Percentiles rank a stretch among this genome's conserved stretches.
phyloP scores from a whole-genome alignment of 176 grass and related monocot genomes.

The Avena atlantica region DNA sequence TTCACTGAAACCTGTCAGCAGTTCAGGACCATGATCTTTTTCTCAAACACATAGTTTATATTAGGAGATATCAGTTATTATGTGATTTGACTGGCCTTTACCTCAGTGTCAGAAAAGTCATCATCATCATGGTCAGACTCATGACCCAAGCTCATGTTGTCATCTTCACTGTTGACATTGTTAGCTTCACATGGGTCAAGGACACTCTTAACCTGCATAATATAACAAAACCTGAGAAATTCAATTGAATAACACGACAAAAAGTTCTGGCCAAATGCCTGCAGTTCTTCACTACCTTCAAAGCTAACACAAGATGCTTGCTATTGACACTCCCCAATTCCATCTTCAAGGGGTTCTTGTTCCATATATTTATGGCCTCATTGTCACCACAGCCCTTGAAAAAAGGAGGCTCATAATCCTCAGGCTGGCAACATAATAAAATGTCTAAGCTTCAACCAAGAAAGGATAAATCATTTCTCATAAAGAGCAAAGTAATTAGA shows the following conservation, averaged over 20 bases:
- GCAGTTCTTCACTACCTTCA: slow-evolving; percentile 68
- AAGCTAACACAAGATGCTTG: slow-evolving; percentile 89
- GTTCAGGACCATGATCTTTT: neutral
- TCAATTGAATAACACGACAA: slow-evolving; percentile 33
- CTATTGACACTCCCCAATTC: slow-evolving; percentile 96
- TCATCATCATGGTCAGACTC: slow-evolving; percentile 60
- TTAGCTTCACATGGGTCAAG: slow-evolving; percentile 90
- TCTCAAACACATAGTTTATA: neutral
- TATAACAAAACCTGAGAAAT: slow-evolving; percentile 40
- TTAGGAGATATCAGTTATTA: neutral
- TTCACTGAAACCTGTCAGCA: neutral
- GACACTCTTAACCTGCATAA: slow-evolving; percentile 92
- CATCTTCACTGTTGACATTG: slow-evolving; percentile 63
- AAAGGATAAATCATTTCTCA: neutral
- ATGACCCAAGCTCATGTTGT: slow-evolving; percentile 73
- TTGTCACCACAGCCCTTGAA: slow-evolving; percentile 86
- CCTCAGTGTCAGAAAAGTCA: slow-evolving; percentile 91
- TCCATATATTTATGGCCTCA: slow-evolving; percentile 85
- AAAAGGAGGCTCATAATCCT: slow-evolving; percentile 97
- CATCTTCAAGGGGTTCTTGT: slow-evolving; percentile 95
- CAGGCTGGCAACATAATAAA: slow-evolving; percentile 63
- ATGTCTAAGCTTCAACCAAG: slow-evolving; percentile 36
- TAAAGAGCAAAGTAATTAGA: slow-evolving; percentile 9
- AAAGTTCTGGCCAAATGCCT: slow-evolving; percentile 5
- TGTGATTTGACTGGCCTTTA: slow-evolving; percentile 38